Evolutionary conservation across 768 basidiomycete genomes (phyloP), one percentile per base, ranked within the genome.

Genomic region (Panaeolus papilionaceus): DNA sequence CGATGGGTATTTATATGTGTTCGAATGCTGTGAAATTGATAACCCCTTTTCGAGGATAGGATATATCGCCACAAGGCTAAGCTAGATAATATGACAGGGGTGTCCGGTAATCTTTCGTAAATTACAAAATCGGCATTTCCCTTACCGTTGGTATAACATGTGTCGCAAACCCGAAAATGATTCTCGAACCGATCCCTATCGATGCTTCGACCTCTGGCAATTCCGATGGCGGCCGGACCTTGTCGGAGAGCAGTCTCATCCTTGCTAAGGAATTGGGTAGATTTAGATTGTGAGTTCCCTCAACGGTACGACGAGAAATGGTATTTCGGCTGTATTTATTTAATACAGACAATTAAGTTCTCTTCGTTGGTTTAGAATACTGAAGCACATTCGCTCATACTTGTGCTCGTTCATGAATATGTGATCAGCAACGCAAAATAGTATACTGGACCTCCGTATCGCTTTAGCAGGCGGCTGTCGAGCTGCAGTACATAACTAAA

Each of bases 141-240:
- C 75, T 79, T 68, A 74, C 76, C 70, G 71, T 73, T 63, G 33
- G 64, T 65, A 65, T 40, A 71, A 67, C 68, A 67, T 71, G 64
- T 64, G 64, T 64, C 54, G 26, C 26, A 58, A 58, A 33, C 54
- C 54, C 54, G 54, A 58, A 58, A 58, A 58, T 58, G 54, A 33
- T 58, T 58, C 54, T 58, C 54, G 28, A 58, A 58, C 26, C 26
- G 54, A 58, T 58, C 54, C 54, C 54, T 23, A 58, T 58, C 54
- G 54, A 58, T 58, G 28, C 54, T 58, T 58, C 54, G 37, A 37
- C 9, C 12, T 28, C 28, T 37, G 11, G 33, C 26, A 58, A 51
- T 38, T 44, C 63, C 67, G 71, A 72, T 68, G 65, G 64, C 75
- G 75, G 72, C 73, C 71, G 75, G 75, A 75, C 20, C 74, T 75